Base-by-base conservation (phyloP, 2,329 filamentous ascomycete genomes). In the Aspergillus sp. region DNA sequence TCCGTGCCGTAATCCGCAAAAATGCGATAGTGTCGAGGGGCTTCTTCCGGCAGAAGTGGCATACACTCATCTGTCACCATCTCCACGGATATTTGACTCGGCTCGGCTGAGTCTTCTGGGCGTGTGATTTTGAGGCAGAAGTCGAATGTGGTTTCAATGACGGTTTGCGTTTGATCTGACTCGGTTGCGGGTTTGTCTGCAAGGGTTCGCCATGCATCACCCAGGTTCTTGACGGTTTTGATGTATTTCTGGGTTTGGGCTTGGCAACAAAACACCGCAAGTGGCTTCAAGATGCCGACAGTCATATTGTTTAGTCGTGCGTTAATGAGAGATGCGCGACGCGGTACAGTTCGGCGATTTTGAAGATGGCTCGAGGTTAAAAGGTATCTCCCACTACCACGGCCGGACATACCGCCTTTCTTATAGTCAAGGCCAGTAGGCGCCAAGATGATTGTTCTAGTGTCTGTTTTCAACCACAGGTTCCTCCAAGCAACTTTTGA, bases 1-100 rank as follows among this genome's bases (percentile, higher is more conserved):
- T 51, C 51, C 7, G 57, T 57, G 17, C 56, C 53, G 30, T 56
- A 59, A 17, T 62, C 61, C 9, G 59, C 41, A 32, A 57, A 54
- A 13, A 60, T 62, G 9, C 55, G 54, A 20, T 59, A 62, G 38
- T 59, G 55, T 1, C 48, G 52, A n/a, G 43, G n/a, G 14, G 30
- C 9, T 11, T 20, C 4, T 13, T 13, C 17, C n/a, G n/a, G 17
- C 8, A 26, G 3, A 45, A 14, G 11, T 38, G 26, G 19, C 11
- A 16, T 19, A 17, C 16, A 19, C 44, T 52, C 45, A 6, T 30
- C 26, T 19, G 8, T 24, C 16, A 50, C 51, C 14, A 45, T 53
- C 16, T 46, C 8, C n/a, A 35, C 26, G 4, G 44, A 19, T 19
- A 24, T 35, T 17, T 24, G 9, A 19, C 22, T n/a, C 9, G 26